Base-by-base conservation (phyloP, 2,329 filamentous ascomycete species). In the Epichloe festucae region DNA sequence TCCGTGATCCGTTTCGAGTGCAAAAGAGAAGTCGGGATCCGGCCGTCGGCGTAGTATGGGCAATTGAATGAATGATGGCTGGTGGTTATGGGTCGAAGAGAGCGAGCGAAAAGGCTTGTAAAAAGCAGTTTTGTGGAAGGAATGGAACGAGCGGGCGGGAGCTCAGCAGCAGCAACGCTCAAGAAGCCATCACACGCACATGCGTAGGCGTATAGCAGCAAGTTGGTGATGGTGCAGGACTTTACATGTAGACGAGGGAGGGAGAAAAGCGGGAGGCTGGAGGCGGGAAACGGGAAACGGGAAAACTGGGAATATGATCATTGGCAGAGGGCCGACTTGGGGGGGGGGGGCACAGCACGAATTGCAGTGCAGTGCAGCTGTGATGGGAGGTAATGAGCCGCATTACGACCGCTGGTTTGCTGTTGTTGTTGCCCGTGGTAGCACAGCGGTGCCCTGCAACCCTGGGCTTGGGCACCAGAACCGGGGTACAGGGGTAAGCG, bases 61-160 rank as follows among this genome's bases (percentile, higher is more conserved):
- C 27, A 31, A 31, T 31, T 31, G 27, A 31, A 10, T 31, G 31
- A 31, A 8, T 3, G 27, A 8, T 31, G 19, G 23, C 10, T 8
- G 12, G 23, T 21, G 5, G 15, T 19, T 39, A 3, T 5, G n/a
- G 19, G 31, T 15, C n/a, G 17, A 39, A 27, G 17, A 12, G 42
- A 52, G 46, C 19, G 51, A 49, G 46, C 43, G 42, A 23, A 42
- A 35, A 15, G 34, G 46, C 34, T n/a, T 49, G 34, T 17, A 8
- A 43, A 51, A 41, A 34, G 8, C 27, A 51, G 14, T 31, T 31
- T 31, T 10, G 31, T 19, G 49, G 45, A 55, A 58, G 46, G 51
- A 55, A 53, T 53, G 56, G 47, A 56, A 48, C 45, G 49, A 51
- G 51, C 51, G 35, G 41, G 49, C 51, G 43, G 49, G 27, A 52